These are phyloP conservation scores for Penicillium diatomitis DNA, from an alignment of 495 filamentous ascomycete species.

Conservation along the genomic window DNA sequence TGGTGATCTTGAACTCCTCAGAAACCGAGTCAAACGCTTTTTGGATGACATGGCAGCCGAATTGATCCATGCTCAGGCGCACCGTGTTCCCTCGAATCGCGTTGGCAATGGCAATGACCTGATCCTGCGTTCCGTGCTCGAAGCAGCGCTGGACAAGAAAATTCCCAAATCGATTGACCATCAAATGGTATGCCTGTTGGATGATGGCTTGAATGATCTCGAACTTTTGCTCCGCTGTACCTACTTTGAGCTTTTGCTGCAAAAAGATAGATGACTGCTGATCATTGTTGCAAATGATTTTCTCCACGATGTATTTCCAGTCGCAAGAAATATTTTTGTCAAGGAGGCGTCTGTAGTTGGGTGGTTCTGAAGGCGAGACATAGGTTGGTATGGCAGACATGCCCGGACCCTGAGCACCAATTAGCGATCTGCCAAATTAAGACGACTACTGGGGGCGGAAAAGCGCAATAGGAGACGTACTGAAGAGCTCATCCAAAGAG, in stretches of 20 bases:
- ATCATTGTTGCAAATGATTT: slow-evolving; percentile 98
- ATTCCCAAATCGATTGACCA: slow-evolving; percentile 96
- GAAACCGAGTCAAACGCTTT: slow-evolving; percentile 97
- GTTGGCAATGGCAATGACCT: slow-evolving; percentile 90
- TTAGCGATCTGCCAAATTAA: too few species aligned
- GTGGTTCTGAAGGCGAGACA: slow-evolving; percentile 78
- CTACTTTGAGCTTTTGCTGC: slow-evolving; percentile 97
- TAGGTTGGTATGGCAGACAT: slow-evolving; percentile 51
- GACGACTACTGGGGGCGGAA: too few species aligned
- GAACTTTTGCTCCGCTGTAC: slow-evolving; percentile 89
- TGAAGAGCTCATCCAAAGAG: slow-evolving; percentile 40
- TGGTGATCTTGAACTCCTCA: slow-evolving; percentile 93
- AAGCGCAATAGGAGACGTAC: slow-evolving; percentile 21
- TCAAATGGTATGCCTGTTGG: slow-evolving; percentile 86
- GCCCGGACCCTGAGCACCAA: too few species aligned
- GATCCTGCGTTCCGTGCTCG: slow-evolving; percentile 92
- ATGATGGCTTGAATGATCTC: slow-evolving; percentile 96
- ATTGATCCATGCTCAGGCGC: slow-evolving; percentile 93
- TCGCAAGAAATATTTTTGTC: slow-evolving; percentile 96
- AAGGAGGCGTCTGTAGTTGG: slow-evolving; percentile 91
- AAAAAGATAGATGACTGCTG: slow-evolving; percentile 98
- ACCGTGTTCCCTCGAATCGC: slow-evolving; percentile 92
- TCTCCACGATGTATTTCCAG: slow-evolving; percentile 99
- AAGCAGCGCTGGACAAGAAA: slow-evolving; percentile 98
- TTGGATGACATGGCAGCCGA: slow-evolving; percentile 96